Percentiles rank a stretch among this genome's conserved stretches.
These are phyloP conservation scores for Fusarium sp. DNA, from an alignment of 2,329 filamentous ascomycete genomes.

Conservation along the genomic window DNA sequence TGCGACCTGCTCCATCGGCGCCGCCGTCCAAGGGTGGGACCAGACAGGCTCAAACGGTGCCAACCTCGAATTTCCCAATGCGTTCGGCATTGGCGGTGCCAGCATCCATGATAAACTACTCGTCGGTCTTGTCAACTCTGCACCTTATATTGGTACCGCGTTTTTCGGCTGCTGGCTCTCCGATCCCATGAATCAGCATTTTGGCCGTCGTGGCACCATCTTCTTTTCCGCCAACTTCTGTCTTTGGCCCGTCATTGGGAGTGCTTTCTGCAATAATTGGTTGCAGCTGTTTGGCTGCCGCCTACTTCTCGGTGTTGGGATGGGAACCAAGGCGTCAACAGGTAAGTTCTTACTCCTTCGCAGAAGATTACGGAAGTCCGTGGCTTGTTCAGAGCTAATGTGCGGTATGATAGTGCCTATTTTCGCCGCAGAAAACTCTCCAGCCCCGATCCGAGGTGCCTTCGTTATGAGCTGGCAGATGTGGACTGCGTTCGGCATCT, in stretches of 20 bases:
- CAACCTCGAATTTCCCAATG: conserved; percentile 72
- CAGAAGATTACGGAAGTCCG: neutral
- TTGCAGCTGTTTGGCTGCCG: conserved; percentile 79
- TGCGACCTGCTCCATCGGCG: conserved; percentile 77
- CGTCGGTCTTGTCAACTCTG: conserved; percentile 78
- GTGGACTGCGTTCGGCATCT: conserved; percentile 76
- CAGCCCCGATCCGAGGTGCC: conserved; percentile 79
- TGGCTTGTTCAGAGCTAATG: conserved; percentile 42
- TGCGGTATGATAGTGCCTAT: conserved; percentile 73
- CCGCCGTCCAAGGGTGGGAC: conserved; percentile 80
- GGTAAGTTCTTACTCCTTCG: conserved; percentile 49
- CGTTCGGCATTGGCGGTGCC: conserved; percentile 61
- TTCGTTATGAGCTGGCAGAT: conserved; percentile 88
- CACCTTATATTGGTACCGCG: conserved; percentile 65
- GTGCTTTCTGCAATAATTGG: conserved; percentile 81
- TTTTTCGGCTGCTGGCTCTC: conserved; percentile 76
- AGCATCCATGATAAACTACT: conserved; percentile 62
- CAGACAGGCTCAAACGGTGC: conserved; percentile 76
- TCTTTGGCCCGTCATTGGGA: conserved; percentile 79
- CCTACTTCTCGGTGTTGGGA: conserved; percentile 82
- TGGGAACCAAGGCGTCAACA: conserved; percentile 81
- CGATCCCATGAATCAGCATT: conserved; percentile 69
- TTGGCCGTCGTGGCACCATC: conserved; percentile 69
- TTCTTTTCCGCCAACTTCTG: conserved; percentile 83
- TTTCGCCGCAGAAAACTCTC: conserved; percentile 82